A percentile compares a stretch with the other conserved stretches of the same genome.
phyloP scores from a whole-genome alignment of 1,284 basidiomycete genomes.

The Rhizoctonia solani region DNA sequence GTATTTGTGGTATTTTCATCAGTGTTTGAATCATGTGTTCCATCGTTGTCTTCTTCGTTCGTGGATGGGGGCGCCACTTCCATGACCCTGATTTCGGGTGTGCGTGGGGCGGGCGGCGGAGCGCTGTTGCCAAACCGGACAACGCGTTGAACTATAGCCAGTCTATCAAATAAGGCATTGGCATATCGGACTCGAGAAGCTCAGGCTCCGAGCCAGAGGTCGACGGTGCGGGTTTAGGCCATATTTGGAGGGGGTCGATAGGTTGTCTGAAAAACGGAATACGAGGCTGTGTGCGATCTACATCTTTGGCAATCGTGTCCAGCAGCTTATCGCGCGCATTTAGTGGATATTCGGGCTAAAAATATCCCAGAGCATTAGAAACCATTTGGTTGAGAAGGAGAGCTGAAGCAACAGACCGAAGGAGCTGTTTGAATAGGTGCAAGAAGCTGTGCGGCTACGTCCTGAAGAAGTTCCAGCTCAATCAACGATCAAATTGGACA shows the following conservation, averaged over 20 bases:
- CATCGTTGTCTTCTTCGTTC: neutral
- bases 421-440: conserved; percentile 35
- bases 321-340: conserved; percentile 43
- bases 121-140: conserved; percentile 24
- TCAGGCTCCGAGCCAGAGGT: no score
- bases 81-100: conserved; percentile 37
- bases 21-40: neutral
- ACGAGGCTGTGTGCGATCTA: conserved; percentile 43
- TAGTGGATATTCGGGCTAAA: conserved; percentile 41
- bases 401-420: conserved; percentile 20
- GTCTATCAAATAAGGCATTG: conserved; percentile 35
- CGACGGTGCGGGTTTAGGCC: no score
- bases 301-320: conserved; percentile 43
- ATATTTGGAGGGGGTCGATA: conserved; percentile 21
- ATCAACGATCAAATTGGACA: conserved; percentile 1
- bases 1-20: neutral
- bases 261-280: conserved; percentile 42
- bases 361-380: neutral
- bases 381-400: neutral
- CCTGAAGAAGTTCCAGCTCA: conserved; percentile 24
- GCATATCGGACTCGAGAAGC: conserved; percentile 32
- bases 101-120: conserved; percentile 16
- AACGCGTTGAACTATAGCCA: conserved; percentile 31
- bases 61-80: neutral
- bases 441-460: conserved; percentile 36